Percentiles rank a stretch among this genome's conserved stretches.
These are phyloP conservation scores for Leccinum fibrillosum DNA, from an alignment of 768 basidiomycete genomes.

Conservation along the genomic window DNA sequence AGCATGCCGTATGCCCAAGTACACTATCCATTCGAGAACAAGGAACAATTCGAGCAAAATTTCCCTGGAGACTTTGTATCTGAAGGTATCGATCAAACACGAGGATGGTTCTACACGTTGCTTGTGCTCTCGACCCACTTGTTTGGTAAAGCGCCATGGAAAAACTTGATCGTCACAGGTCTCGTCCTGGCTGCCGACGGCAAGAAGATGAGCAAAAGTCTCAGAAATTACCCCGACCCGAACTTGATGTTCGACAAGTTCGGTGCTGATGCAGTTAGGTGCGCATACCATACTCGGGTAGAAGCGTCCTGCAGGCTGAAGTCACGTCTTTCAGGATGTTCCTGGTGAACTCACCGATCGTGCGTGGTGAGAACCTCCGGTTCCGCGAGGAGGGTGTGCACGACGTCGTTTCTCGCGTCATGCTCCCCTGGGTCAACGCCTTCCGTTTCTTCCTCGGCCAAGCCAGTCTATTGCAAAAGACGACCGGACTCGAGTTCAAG, in stretches of 20 bases:
- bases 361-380: slow-evolving; percentile 94
- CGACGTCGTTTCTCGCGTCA: slow-evolving; percentile 93
- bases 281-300: slow-evolving; percentile 2
- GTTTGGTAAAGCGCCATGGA: slow-evolving; percentile 93
- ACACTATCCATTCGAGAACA: slow-evolving; percentile 98
- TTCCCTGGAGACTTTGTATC: slow-evolving; percentile 97
- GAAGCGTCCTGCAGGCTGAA: background rate
- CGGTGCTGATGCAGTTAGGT: slow-evolving; percentile 95
- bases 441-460: slow-evolving; percentile 99
- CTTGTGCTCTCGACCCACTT: slow-evolving; percentile 95
- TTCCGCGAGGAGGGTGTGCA: slow-evolving; percentile 98
- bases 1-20: slow-evolving; percentile 99
- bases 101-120: slow-evolving; percentile 99
- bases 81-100: slow-evolving; percentile 98
- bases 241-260: slow-evolving; percentile 85
- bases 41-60: slow-evolving; percentile 75
- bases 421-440: slow-evolving; percentile 97
- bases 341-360: slow-evolving; percentile 98
- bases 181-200: slow-evolving; percentile 95
- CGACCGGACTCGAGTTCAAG: slow-evolving; percentile 67
- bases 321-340: slow-evolving; percentile 65
- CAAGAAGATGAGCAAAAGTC: slow-evolving; percentile 99
- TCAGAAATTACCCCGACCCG: slow-evolving; percentile 96
- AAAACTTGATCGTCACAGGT: slow-evolving; percentile 95
- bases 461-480: slow-evolving; percentile 81